A percentile compares a stretch with the other conserved stretches of the same genome.
These are phyloP conservation scores for Triticum turgidum DNA, from an alignment of 176 grass and related monocot genomes.

Conservation along the genomic window DNA sequence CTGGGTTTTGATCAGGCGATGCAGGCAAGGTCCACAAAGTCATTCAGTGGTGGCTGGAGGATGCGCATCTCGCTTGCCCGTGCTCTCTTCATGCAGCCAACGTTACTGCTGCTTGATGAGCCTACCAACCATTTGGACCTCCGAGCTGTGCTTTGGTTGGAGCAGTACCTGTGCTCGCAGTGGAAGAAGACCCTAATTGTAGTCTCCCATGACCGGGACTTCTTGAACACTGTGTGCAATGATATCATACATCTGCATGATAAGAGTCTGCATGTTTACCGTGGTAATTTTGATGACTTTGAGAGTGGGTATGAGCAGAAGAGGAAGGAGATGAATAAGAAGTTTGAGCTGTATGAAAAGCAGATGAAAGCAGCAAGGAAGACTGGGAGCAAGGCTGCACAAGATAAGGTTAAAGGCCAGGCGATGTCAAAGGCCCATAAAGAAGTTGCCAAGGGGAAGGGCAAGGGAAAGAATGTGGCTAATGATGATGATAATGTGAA, in stretches of 20 bases:
- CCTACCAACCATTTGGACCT: constrained; percentile 74
- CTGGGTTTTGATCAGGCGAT: constrained; percentile 45
- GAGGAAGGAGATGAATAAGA: constrained; percentile 52
- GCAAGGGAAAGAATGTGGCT: background rate
- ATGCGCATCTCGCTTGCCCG: constrained; percentile 34
- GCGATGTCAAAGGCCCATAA: background rate
- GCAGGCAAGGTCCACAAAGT: constrained; percentile 2
- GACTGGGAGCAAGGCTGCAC: constrained; percentile 37
- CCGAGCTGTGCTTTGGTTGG: constrained; percentile 68
- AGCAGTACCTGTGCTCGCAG: constrained; percentile 55
- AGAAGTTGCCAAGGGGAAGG: constrained; percentile 3
- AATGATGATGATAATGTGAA: background rate
- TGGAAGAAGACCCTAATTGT: constrained; percentile 72
- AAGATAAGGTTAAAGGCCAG: background rate
- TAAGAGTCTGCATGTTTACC: constrained; percentile 39
- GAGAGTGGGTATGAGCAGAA: constrained; percentile 61
- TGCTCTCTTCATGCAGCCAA: constrained; percentile 77
- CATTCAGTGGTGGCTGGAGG: constrained; percentile 14
- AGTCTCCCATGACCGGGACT: constrained; percentile 68
- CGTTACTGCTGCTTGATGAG: constrained; percentile 60
- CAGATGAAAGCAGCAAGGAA: constrained; percentile 53
- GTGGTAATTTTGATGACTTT: constrained; percentile 73
- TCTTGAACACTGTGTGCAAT: constrained; percentile 63
- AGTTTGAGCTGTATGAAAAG: constrained; percentile 51
- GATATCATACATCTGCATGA: constrained; percentile 55